A percentile compares a stretch with the other conserved stretches of the same genome.
Evolutionary conservation across 2,329 filamentous ascomycete species (phyloP).

Genomic region (Teratosphaeria epicoccoides): DNA sequence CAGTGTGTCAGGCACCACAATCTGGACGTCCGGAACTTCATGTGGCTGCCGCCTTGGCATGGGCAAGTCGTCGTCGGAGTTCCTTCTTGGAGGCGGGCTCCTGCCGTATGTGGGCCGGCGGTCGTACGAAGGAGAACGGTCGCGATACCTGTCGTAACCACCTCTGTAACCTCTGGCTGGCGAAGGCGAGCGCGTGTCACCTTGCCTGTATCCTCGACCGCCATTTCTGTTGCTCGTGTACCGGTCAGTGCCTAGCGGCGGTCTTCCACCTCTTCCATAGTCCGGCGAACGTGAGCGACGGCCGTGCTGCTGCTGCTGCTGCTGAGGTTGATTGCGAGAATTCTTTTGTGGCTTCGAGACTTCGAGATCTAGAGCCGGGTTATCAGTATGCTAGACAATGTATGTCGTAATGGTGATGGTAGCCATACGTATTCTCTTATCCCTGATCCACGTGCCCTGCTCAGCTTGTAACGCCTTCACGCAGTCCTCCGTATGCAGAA

Average conservation of each 20-base stretch:
- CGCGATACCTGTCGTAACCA: constrained; percentile 25
- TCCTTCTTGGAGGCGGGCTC: constrained; percentile 50
- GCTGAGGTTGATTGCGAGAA: constrained; percentile 21
- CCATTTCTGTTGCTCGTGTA: constrained; percentile 25
- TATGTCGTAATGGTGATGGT: neutral
- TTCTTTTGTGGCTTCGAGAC: constrained; percentile 70
- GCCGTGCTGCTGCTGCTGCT: constrained; percentile 11
- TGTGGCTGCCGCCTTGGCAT: constrained; percentile 62
- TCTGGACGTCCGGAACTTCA: constrained; percentile 80
- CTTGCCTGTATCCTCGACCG: constrained; percentile 35
- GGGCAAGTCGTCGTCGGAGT: constrained; percentile 53
- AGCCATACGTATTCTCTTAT: constrained; percentile 82
- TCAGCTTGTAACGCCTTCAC: constrained; percentile 62
- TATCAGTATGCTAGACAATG: constrained; percentile 21
- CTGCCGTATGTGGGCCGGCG: constrained; percentile 36
- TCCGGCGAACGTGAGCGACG: constrained; percentile 54
- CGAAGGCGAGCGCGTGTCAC: constrained; percentile 32
- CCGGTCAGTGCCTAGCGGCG: constrained; percentile 32
- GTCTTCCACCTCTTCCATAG: constrained; percentile 37
- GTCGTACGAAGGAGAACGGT: constrained; percentile 31
- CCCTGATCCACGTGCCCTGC: constrained; percentile 71
- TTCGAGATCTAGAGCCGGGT: constrained; percentile 58
- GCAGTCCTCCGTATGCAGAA: constrained; percentile 66
- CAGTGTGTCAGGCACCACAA: constrained; percentile 70
- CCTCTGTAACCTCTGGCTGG: constrained; percentile 30